Evolutionary conservation across 257 asterid species (phyloP), one percentile per base, ranked within the genome.

Genomic region (Marsdenia floribunda): DNA sequence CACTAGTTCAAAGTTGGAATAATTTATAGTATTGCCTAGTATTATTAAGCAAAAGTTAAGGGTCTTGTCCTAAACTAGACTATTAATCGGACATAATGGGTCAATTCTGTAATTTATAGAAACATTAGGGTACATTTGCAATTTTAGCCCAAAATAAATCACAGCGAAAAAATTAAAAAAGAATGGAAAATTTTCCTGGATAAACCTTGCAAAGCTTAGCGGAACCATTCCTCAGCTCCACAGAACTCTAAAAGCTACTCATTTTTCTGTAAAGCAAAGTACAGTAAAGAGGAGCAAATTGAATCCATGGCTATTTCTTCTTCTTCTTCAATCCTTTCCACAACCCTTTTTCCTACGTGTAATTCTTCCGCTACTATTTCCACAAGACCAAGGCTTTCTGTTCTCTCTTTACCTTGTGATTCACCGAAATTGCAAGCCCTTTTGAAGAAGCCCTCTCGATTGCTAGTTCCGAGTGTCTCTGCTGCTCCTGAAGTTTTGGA

Each of bases 401-500:
- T 72, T 71, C 77, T 85, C 14, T 81, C 88, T 59, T 80, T 88
- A 77, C 82, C 83, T 55, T 71, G 82, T 7, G 81, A 73, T 74
- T 70, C 85, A 21, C 69, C 82, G 1, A 87, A 80, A 64, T 72
- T 85, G n/a, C 77, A 70, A 44, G 47, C 82, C 49, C 71, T 77
- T 75, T 57, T 78, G 35, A 35, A 14, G n/a, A 89, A 82, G 65
- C 85, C 84, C 73, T 79, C 85, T 49, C 81, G 88, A 49, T 35
- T 80, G 59, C 79, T 87, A 50, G 42, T 72, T 79, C 83, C 93
- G 1, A 82, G 77, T 79, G 60, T 86, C 50, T 78, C 68, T 77
- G 93, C 94, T 68, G 90, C 86, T 72, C 91, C 97, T 42, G 94
- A 90, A 77, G 93, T 76, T 6, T 49, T 90, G 81, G 96, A 87